Conservation (phyloP, 1,284 basidiomycete species). For the Phellinidium pouzarii region DNA sequence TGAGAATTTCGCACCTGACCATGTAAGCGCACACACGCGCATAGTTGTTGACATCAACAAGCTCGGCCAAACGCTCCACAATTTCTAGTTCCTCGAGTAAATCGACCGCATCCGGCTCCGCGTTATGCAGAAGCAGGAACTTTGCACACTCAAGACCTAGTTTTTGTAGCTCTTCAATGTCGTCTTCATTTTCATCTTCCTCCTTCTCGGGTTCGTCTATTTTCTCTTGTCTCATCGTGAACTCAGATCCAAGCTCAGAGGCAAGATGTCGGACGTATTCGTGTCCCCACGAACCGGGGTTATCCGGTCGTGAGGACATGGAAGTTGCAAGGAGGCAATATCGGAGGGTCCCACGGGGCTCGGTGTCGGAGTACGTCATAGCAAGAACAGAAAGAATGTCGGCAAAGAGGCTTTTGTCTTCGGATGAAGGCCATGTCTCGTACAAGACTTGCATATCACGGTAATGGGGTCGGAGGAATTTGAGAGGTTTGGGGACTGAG, state of each 20-base stretch:
- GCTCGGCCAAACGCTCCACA: constrained; percentile 67
- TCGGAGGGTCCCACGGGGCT: constrained; percentile 89
- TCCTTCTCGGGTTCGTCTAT: too few species aligned
- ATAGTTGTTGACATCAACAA: constrained; percentile 88
- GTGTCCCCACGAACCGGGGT: constrained; percentile 96
- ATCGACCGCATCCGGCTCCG: constrained; percentile 98
- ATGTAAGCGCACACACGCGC: constrained; percentile 96
- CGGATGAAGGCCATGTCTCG: constrained; percentile 71
- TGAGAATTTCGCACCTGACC: constrained; percentile 64
- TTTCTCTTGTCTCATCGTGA: constrained; percentile 42
- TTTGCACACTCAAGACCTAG: constrained; percentile 85
- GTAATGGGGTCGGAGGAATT: constrained; percentile 96
- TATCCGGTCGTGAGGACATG: constrained; percentile 63
- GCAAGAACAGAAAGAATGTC: constrained; percentile 98
- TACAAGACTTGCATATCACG: constrained; percentile 80
- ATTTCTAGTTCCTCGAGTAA: constrained; percentile 92
- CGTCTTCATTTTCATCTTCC: too few species aligned
- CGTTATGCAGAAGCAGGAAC: constrained; percentile 92
- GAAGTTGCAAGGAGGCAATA: constrained; percentile 85
- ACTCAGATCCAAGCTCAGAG: constrained; percentile 95
- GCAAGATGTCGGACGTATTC: constrained; percentile 98
- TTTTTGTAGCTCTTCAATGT: constrained; percentile 64
- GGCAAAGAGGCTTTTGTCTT: constrained; percentile 92
- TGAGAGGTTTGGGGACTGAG: constrained; percentile 98
- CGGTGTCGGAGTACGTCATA: constrained; percentile 99